These are phyloP conservation scores for Leptosphaerulina australis DNA, from an alignment of 2,329 filamentous ascomycete genomes.

Conservation along the genomic window DNA sequence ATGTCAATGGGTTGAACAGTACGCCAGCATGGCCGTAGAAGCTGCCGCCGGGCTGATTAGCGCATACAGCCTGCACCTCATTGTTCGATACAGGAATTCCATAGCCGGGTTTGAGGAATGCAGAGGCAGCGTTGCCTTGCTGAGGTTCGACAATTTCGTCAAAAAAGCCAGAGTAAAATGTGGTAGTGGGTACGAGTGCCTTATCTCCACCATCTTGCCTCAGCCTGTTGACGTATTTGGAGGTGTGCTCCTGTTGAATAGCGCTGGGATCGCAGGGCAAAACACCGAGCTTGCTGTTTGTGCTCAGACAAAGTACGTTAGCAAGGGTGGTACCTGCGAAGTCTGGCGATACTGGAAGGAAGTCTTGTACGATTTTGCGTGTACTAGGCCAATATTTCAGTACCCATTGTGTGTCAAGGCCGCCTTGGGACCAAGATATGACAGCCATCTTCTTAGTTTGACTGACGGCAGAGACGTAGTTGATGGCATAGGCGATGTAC, in stretches of 20 bases:
- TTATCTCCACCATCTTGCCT: slow-evolving; percentile 56
- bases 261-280: slow-evolving; percentile 49
- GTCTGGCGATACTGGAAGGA: slow-evolving; percentile 60
- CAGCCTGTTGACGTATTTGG: slow-evolving; percentile 53
- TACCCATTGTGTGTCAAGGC: slow-evolving; percentile 62
- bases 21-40: slow-evolving; percentile 60
- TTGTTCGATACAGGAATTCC: slow-evolving; percentile 58
- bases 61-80: slow-evolving; percentile 56
- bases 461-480: slow-evolving; percentile 57
- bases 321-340: slow-evolving; percentile 57
- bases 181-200: slow-evolving; percentile 62
- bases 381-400: slow-evolving; percentile 64
- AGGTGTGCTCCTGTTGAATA: slow-evolving; percentile 57
- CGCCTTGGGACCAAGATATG: slow-evolving; percentile 63
- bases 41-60: slow-evolving; percentile 48
- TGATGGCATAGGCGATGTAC: slow-evolving; percentile 64
- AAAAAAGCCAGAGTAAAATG: slow-evolving; percentile 55
- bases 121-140: slow-evolving; percentile 55
- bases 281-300: slow-evolving; percentile 19
- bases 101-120: slow-evolving; percentile 51
- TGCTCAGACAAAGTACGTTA: slow-evolving; percentile 31
- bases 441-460: slow-evolving; percentile 36
- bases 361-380: slow-evolving; percentile 54
- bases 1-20: slow-evolving; percentile 57
- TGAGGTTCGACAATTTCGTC: slow-evolving; percentile 62